phyloP scores from a whole-genome alignment of 805 yeast genomes.

The baker's yeast (Saccharomyces cerevisiae) region DNA sequence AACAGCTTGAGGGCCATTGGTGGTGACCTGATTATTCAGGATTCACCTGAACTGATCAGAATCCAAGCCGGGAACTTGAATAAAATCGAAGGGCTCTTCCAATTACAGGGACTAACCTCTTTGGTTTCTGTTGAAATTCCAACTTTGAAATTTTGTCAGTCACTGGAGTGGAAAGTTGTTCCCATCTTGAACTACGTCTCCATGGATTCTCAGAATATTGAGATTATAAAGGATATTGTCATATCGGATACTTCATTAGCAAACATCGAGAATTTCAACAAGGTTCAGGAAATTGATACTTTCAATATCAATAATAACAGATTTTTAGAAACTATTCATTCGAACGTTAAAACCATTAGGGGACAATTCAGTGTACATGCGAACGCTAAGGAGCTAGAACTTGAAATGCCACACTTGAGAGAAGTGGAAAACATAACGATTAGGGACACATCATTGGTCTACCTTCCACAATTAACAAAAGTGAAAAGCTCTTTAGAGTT shows the following conservation, averaged over 20 bases:
- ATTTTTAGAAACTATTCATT: slow-evolving; percentile 52
- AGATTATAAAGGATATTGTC: slow-evolving; percentile 43
- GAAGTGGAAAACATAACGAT: slow-evolving; percentile 56
- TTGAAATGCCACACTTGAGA: slow-evolving; percentile 45
- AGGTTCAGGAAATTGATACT: slow-evolving; percentile 42
- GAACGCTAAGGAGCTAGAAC: slow-evolving; percentile 49
- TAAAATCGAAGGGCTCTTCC: slow-evolving; percentile 42
- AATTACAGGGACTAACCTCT: slow-evolving; percentile 53
- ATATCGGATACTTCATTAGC: slow-evolving; percentile 67
- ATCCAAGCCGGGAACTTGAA: slow-evolving; percentile 47
- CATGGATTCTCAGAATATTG: slow-evolving; percentile 41
- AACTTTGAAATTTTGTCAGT: slow-evolving; percentile 39
- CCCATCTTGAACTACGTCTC: slow-evolving; percentile 58
- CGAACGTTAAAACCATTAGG: slow-evolving; percentile 45
- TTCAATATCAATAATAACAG: slow-evolving; percentile 69
- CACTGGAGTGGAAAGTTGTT: slow-evolving; percentile 59
- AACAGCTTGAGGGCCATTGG: slow-evolving; percentile 40
- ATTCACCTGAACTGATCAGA: slow-evolving; percentile 48
- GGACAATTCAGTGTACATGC: slow-evolving; percentile 57
- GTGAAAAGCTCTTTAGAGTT: slow-evolving; percentile 56
- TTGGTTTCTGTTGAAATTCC: slow-evolving; percentile 54
- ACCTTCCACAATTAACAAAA: slow-evolving; percentile 40
- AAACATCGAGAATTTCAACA: slow-evolving; percentile 53
- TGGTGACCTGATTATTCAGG: slow-evolving; percentile 48
- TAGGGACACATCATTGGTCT: slow-evolving; percentile 47